Evolutionary conservation across 2,329 filamentous ascomycete species (phyloP).

Genomic region (Fusarium sp.): DNA sequence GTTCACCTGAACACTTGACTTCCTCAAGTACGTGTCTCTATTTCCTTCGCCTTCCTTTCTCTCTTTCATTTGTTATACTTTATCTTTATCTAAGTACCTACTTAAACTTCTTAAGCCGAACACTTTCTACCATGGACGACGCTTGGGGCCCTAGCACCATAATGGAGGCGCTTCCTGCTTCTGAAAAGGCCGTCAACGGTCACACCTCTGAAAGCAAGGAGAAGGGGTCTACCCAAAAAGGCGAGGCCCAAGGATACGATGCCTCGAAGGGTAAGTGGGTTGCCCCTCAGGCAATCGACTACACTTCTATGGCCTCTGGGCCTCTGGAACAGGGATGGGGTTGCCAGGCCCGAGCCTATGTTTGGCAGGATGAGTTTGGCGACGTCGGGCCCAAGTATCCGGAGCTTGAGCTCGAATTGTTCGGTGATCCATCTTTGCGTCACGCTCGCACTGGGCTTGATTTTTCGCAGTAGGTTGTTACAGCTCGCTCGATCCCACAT

Average conservation of each 20-base stretch:
- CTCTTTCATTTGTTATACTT: background rate
- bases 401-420: slow-evolving; percentile 79
- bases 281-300: slow-evolving; percentile 58
- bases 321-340: slow-evolving; percentile 53
- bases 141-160: slow-evolving; percentile 22
- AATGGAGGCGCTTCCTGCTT: slow-evolving; percentile 10
- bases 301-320: slow-evolving; percentile 46
- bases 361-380: slow-evolving; percentile 86
- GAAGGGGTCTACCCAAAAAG: background rate
- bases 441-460: slow-evolving; percentile 64
- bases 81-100: background rate
- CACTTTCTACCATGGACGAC: slow-evolving; percentile 14
- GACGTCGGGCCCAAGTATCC: slow-evolving; percentile 79
- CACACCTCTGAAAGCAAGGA: background rate
- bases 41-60: background rate
- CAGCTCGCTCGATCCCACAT: slow-evolving; percentile 25
- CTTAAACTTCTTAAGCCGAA: slow-evolving; percentile 2
- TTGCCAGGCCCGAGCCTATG: slow-evolving; percentile 72
- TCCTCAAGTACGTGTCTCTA: background rate
- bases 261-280: slow-evolving; percentile 58
- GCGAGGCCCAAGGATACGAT: slow-evolving; percentile 42
- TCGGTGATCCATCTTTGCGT: slow-evolving; percentile 65
- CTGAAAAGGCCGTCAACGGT: background rate
- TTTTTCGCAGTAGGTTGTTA: slow-evolving; percentile 65
- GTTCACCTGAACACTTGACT: background rate